Conservation (phyloP, 1,284 basidiomycete species). For the Tilletia indica region DNA sequence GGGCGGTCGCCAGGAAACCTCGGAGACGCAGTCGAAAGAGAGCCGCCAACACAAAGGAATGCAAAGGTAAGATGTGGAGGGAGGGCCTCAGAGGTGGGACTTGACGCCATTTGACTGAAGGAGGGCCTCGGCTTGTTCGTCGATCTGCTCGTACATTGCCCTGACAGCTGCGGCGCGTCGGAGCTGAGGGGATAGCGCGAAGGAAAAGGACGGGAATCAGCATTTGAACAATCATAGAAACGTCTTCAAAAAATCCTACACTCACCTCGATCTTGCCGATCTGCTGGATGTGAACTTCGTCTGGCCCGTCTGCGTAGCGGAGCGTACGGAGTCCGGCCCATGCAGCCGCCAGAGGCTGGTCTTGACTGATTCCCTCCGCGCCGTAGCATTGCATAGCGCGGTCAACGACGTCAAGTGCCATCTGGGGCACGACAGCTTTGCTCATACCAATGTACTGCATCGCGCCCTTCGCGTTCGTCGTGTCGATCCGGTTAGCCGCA, state of each 20-base stretch:
- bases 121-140: conserved; percentile 28
- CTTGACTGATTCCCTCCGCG: conserved; percentile 89
- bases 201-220: background rate
- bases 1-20: no score
- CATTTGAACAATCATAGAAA: no score
- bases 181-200: background rate
- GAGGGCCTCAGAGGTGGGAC: conserved; percentile 32
- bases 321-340: conserved; percentile 78
- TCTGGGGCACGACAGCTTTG: conserved; percentile 81
- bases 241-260: background rate
- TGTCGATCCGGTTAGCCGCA: conserved; percentile 93
- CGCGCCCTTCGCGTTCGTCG: conserved; percentile 84
- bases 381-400: conserved; percentile 86
- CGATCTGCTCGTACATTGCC: conserved; percentile 34
- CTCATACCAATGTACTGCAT: conserved; percentile 95
- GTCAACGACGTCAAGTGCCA: conserved; percentile 84
- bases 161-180: conserved; percentile 39
- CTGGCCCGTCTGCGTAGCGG: conserved; percentile 43
- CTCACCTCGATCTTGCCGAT: conserved; percentile 74
- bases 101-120: conserved; percentile 39
- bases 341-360: conserved; percentile 74
- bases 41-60: no score
- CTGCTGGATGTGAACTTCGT: conserved; percentile 86
- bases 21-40: no score
- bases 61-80: no score